Evolutionary conservation across 2,329 filamentous ascomycete genomes (phyloP), one percentile per base, ranked within the genome.

Genomic region (Alternaria angustiovoidea): DNA sequence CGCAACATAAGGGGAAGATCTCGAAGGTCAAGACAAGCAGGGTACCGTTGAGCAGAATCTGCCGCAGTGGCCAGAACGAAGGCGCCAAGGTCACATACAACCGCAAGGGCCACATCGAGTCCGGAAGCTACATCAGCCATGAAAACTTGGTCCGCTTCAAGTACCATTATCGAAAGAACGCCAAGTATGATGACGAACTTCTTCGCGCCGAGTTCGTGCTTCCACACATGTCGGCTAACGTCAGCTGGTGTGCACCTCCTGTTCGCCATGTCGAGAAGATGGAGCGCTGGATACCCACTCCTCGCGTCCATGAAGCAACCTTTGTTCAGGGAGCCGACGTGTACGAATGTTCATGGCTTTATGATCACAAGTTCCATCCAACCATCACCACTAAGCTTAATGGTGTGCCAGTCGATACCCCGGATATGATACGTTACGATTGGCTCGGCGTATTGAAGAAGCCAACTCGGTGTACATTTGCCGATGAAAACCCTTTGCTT

Each of bases 211-310:
- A 86, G 61, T 87, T 84, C 62, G 79, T 82, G 0, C 77, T 87
- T 53, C 80, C 83, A 4, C 84, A 87, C 66, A 82, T 86, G 62
- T 85, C 80, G 41, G 83, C 81, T 64, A 85, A 82, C 14, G 83
- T 86, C 2, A 83, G 82, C 24, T 87, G 85, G 84, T 84, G 81
- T 65, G 82, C 82, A 30, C 83, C 84, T 55, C 83, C 84, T 4
- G 78, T 80, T 38, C 80, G 80, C 18, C 81, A 82, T 63, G 80
- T 82, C 3, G 81, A 85, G 63, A 84, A 83, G 69, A 77, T 82
- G 57, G 82, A 86, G 48, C 79, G 81, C 49, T 86, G 84, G 83
- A 86, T 86, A 54, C 84, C 85, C 7, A 83, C 84, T 62, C 81
- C 84, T 18, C 83, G 84, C 51, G 83, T 86, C 2, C 85, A 81